Evolutionary conservation across 164 flowering plant species (phyloP), one percentile per base, ranked within the genome.

Genomic region (Aristolochia fimbriata): DNA sequence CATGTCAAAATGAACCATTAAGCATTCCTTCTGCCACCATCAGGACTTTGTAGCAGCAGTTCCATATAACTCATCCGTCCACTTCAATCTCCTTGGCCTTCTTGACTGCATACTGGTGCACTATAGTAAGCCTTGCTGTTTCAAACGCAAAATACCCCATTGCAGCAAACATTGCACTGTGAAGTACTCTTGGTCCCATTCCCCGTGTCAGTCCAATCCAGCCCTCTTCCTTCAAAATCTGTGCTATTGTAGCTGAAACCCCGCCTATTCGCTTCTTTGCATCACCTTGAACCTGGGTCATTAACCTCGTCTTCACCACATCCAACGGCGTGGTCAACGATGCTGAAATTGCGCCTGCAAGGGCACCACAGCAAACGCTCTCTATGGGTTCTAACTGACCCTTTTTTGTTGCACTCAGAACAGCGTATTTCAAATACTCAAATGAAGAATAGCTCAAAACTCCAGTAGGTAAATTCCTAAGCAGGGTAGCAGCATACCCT

Each of bases 91-190:
- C 13, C 54, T 63, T 30, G 62, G 81, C 82, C 70, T 83, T 84
- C 43, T 47, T 65, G 50, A 65, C 69, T 37, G 87, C 73, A 72
- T 93, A 85, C 73, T 82, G 81, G 31, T 79, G 70, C 85, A 88
- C 64, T 62, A 93, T 76, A 0, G 78, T 70, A 53, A 88, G 83
- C 72, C 89, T 80, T 33, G 99, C 99, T 0, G 99, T 93, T 91
- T 93, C 99, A 75, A 93, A 93, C 0, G 97, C 97, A 74, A 86
- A 93, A 74, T 90, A 93, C 4, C 99, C 99, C 56, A 93, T 49
- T 2, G 99, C 97, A 1, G 97, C 87, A 65, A 93, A 93, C 64
- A 97, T 83, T 46, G 96, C 92, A 70, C 95, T 93, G 58, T 93
- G 90, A 61, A 93, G 74, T 51, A 90, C 95, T 65, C 96, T 68